phyloP scores from a whole-genome alignment of 768 basidiomycete genomes.

The Russula griseocarnosa region DNA sequence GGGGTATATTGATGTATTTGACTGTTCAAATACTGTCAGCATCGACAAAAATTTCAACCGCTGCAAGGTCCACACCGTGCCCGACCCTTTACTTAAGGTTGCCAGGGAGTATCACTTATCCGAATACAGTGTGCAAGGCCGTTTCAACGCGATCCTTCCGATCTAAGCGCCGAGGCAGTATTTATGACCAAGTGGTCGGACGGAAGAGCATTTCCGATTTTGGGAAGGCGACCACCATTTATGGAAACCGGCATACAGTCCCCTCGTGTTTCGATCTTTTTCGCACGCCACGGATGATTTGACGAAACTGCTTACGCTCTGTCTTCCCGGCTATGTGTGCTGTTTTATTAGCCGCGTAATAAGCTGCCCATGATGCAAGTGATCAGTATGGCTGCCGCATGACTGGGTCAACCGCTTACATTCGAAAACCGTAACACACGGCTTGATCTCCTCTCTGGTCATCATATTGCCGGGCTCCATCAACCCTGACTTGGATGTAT shows the following conservation, averaged over 20 bases:
- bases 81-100: conserved; percentile 6
- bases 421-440: conserved; percentile 3
- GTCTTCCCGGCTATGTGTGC: not conserved
- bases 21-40: not conserved
- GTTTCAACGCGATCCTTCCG: conserved; percentile 17
- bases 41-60: not conserved
- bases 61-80: not conserved
- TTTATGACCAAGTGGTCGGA: conserved; percentile 21
- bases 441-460: not conserved
- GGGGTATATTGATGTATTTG: too few species aligned
- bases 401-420: not conserved
- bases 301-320: conserved; percentile 1
- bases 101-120: not conserved
- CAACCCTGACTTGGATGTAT: not conserved
- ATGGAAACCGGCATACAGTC: not conserved
- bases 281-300: conserved; percentile 5
- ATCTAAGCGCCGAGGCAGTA: not conserved
- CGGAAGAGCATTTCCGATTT: not conserved
- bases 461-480: not conserved
- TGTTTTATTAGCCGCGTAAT: not conserved
- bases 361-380: not conserved
- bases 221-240: conserved; percentile 4
- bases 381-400: not conserved
- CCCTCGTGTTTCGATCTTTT: not conserved
- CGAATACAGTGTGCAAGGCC: not conserved